Base-by-base conservation (phyloP, 805 yeast species). In the Wickerhamomyces kurtzmanii region DNA sequence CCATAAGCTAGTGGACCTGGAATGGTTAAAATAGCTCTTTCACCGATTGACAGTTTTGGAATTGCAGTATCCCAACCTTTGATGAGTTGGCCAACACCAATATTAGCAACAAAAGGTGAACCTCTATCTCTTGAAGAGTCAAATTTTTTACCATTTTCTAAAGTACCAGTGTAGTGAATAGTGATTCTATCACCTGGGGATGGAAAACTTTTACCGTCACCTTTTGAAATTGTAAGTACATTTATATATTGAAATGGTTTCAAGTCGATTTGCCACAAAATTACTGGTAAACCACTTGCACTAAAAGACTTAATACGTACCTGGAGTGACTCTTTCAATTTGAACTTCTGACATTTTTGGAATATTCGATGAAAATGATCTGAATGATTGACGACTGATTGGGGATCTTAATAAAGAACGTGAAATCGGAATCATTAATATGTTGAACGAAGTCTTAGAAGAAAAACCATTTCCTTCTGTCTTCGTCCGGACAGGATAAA, bases 41-140 rank as follows among this genome's bases (percentile, higher is more conserved):
- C 85, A 48, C 97, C 97, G 28, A 86, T 71, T 30, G 94, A 80
- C 54, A 89, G 68, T 60, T 86, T 75, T 31, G 96, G 95, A 54
- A 86, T 84, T 37, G 87, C 94, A 49, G 75, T 82, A 51, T 87
- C 96, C 96, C 96, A 89, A 42, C 96, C 97, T 53, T 75, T 75
- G 63, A 89, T 89, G 43, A 89, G 96, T 63, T 81, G 94, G 40
- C 96, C 96, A 42, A 83, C 94, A 57, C 97, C 96, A 53, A 89
- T 84, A 60, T 66, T 62, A 57, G 94, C 81, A 58, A 84, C 89
- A 77, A 89, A 89, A 42, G 97, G 96, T 58, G 80, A 75, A 51
- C 91, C 91, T 64, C 96, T 79, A 68, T 85, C 94, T 46, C 86
- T 71, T 31, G 96, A 86, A 30, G 96, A 84, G 59, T 89, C 97